Evolutionary conservation across 257 asterid species (phyloP).

Genomic region (Solanum medicagineum): DNA sequence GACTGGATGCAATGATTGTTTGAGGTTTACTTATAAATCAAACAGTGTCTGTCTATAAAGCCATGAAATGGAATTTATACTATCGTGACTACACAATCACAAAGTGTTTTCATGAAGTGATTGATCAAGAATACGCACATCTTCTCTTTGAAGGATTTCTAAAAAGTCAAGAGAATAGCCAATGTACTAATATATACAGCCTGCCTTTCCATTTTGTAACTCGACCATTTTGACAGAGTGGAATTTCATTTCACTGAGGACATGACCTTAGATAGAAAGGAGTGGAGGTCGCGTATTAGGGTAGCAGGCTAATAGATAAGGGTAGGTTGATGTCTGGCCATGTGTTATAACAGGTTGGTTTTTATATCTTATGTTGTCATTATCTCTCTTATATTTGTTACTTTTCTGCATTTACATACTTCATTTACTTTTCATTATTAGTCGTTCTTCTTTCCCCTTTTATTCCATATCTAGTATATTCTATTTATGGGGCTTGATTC

Average conservation of each 20-base stretch:
- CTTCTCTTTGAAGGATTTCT: neutral
- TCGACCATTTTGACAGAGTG: neutral
- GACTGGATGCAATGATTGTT: neutral
- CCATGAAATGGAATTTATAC: neutral
- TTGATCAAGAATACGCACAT: neutral
- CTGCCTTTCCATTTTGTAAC: neutral
- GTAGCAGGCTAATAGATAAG: no score
- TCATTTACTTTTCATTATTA: no score
- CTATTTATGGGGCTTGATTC: no score
- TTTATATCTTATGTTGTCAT: no score
- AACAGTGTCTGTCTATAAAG: neutral
- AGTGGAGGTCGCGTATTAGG: no score
- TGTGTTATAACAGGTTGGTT: no score
- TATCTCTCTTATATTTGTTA: no score
- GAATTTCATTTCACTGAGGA: neutral
- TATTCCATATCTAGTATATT: no score
- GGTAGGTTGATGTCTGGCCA: no score
- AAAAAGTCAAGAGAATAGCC: neutral
- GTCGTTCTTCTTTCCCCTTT: no score
- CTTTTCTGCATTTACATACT: no score
- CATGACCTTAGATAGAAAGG: no score
- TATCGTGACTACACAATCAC: neutral
- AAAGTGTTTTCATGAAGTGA: neutral
- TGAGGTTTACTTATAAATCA: neutral
- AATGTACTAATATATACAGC: neutral